Percentiles rank a stretch among this genome's conserved stretches.
Conservation (phyloP, 176 grass and related monocot genomes). For the Luzula sylvatica region DNA sequence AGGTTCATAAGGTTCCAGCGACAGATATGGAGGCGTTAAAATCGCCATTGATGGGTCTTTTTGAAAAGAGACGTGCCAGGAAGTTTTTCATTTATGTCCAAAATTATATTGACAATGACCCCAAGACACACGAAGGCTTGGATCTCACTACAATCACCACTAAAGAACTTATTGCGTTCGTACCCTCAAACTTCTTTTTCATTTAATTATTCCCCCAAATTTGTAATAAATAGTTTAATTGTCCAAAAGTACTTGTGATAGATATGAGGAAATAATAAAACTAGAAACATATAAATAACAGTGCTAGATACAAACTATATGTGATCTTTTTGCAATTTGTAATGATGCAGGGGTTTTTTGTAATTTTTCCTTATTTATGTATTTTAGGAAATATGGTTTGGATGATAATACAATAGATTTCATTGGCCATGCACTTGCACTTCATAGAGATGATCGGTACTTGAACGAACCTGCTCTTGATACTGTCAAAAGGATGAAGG, state of each 20-base stretch:
- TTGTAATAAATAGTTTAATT: constrained; percentile 2
- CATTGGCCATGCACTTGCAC: constrained; percentile 75
- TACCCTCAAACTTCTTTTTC: not conserved
- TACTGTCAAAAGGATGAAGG: constrained; percentile 95
- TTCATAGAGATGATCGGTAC: constrained; percentile 83
- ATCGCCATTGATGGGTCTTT: constrained; percentile 75
- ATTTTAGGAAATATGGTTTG: constrained; percentile 64
- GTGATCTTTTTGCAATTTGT: too few species aligned
- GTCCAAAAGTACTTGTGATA: constrained; percentile 2
- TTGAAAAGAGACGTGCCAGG: constrained; percentile 90
- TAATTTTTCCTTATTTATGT: constrained; percentile 9
- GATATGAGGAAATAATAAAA: too few species aligned
- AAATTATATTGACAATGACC: constrained; percentile 74
- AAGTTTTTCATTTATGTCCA: constrained; percentile 86
- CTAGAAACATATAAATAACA: too few species aligned
- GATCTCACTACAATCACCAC: constrained; percentile 76
- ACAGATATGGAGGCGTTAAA: constrained; percentile 84
- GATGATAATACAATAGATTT: constrained; percentile 85
- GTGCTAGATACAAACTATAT: too few species aligned
- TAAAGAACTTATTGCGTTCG: constrained; percentile 68
- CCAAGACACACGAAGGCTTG: constrained; percentile 68
- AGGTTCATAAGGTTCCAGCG: constrained; percentile 86
- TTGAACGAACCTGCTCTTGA: constrained; percentile 70
- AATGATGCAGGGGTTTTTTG: too few species aligned
- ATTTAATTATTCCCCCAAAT: not conserved